A percentile compares a stretch with the other conserved stretches of the same genome.
Evolutionary conservation across 2,329 filamentous ascomycete genomes (phyloP).

Genomic region (Alternaria gaisen): DNA sequence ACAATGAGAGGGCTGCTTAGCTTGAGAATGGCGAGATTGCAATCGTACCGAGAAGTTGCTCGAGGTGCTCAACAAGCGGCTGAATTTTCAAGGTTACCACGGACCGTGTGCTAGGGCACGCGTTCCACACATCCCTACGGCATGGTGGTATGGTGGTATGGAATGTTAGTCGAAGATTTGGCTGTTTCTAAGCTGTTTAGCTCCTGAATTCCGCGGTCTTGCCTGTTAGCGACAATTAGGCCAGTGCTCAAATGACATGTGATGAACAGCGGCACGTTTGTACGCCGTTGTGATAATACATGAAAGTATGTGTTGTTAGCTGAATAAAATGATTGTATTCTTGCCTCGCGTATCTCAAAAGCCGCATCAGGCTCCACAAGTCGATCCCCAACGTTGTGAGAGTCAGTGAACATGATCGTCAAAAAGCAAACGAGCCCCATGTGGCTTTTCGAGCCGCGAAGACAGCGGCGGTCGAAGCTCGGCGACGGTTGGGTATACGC

Average conservation of each 20-base stretch:
- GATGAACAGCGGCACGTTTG: neutral
- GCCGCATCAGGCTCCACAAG: slow-evolving; percentile 1
- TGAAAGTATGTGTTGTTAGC: neutral
- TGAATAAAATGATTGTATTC: neutral
- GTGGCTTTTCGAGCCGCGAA: neutral
- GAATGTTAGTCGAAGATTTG: neutral
- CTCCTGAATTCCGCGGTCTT: slow-evolving; percentile 1
- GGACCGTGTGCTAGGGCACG: neutral
- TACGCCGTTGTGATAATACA: neutral
- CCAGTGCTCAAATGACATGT: slow-evolving; percentile 1
- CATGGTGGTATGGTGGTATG: neutral
- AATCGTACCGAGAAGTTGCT: neutral
- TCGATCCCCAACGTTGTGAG: slow-evolving; percentile 11
- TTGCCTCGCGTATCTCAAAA: slow-evolving; percentile 4
- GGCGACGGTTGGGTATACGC: slow-evolving; percentile 3
- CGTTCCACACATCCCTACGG: neutral
- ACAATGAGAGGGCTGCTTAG: slow-evolving; percentile 1
- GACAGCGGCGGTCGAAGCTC: slow-evolving; percentile 1
- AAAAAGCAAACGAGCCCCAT: slow-evolving; percentile 5
- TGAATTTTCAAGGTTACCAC: neutral
- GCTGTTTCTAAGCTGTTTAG: slow-evolving; percentile 3
- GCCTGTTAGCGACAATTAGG: neutral
- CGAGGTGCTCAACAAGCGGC: slow-evolving; percentile 1
- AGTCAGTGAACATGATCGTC: slow-evolving; percentile 17
- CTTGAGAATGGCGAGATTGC: neutral